Base-by-base conservation (phyloP, 2,329 filamentous ascomycete species). In the Purpureocillium lavendulum region DNA sequence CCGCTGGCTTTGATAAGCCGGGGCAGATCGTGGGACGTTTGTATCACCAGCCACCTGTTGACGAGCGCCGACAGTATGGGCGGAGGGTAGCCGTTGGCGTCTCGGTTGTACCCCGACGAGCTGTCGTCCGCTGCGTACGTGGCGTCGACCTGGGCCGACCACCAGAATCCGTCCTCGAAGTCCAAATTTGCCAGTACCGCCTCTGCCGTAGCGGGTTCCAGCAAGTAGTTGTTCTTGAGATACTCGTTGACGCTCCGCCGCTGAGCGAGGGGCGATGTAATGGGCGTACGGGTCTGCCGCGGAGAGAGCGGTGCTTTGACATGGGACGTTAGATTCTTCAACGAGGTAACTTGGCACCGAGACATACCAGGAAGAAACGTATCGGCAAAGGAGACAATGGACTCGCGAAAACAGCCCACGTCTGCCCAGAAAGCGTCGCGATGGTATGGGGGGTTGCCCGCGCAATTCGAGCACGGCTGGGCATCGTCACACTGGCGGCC, bases 121-220 rank as follows among this genome's bases (percentile, higher is more conserved):
- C 33, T 38, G 15, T 51, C 39, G 15, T 44, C 40, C 18, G 49
- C 39, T n/a, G 49, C 49, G 34, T 50, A 50, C 31, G 43, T 45
- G n/a, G 54, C 43, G 33, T 55, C 65, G 17, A 71, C 54, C 45
- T 74, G 67, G 35, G 73, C 71, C 13, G 67, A 71, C 69, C 71
- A 74, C 74, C 74, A 78, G 49, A 78, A 77, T 2, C 64, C 64
- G 46, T 78, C 74, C 26, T 70, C 62, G 40, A 73, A 76, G 48
- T 78, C 74, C 3, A 74, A 51, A 26, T 67, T 63, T 4, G 55
- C 50, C 39, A 64, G 64, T 13, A 71, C 67, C 42, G 66, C 54
- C n/a, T 63, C 58, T 2, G 59, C 50, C 18, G 63, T 57, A 11
- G 61, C 57, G n/a, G 58, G 52, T n/a, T 60, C 54, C 15, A 69